Percentiles rank a stretch among this genome's conserved stretches.
Evolutionary conservation across 495 filamentous ascomycete genomes (phyloP).

Genomic region (Xylaria intraflava): DNA sequence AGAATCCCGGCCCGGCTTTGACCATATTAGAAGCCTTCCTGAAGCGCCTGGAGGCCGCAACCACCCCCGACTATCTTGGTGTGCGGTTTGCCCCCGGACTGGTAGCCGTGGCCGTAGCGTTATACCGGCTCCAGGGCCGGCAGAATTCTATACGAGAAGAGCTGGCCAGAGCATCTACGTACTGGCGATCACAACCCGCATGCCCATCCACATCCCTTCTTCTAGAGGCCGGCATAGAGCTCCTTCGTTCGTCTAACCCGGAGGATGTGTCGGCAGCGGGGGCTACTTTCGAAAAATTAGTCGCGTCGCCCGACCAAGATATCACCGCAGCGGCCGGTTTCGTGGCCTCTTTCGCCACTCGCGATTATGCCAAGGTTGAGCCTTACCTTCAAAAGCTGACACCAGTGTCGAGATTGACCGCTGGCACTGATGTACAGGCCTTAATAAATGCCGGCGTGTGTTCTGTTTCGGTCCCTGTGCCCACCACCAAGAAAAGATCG

Average conservation of each 20-base stretch:
- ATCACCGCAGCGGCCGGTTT: slow-evolving; percentile 67
- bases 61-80: slow-evolving; percentile 49
- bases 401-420: slow-evolving; percentile 56
- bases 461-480: slow-evolving; percentile 39
- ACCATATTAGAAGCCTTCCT: slow-evolving; percentile 68
- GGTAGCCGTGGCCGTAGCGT: slow-evolving; percentile 69
- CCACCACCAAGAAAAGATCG: slow-evolving; percentile 50
- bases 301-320: slow-evolving; percentile 56
- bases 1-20: slow-evolving; percentile 72
- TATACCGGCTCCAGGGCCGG: slow-evolving; percentile 77
- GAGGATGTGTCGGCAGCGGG: slow-evolving; percentile 62
- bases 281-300: slow-evolving; percentile 65
- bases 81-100: slow-evolving; percentile 82
- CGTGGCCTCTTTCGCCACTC: slow-evolving; percentile 72
- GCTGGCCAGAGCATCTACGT: slow-evolving; percentile 70
- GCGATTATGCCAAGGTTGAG: slow-evolving; percentile 53
- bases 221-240: slow-evolving; percentile 68
- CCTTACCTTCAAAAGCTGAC: slow-evolving; percentile 58
- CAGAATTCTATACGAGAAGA: slow-evolving; percentile 61
- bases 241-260: slow-evolving; percentile 64
- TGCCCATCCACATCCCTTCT: slow-evolving; percentile 51
- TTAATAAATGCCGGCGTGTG: slow-evolving; percentile 76
- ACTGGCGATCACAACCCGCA: slow-evolving; percentile 60
- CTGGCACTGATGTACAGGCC: slow-evolving; percentile 57
- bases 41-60: slow-evolving; percentile 61